phyloP scores from a whole-genome alignment of 768 basidiomycete species.

The Sporobolomyces pararoseus region DNA sequence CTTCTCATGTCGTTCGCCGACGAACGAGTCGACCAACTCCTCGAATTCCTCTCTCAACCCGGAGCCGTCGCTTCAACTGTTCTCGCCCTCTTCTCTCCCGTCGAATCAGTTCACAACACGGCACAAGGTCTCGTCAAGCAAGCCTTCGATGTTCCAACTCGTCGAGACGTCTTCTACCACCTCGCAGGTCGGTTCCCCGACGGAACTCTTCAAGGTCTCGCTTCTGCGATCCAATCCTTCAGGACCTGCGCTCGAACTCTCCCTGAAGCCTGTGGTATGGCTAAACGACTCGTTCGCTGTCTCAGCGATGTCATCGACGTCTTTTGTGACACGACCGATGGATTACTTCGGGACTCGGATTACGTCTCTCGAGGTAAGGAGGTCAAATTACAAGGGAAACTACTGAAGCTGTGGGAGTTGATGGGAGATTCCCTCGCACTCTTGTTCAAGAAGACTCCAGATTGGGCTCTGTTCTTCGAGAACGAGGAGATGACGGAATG shows the following conservation, averaged over 20 bases:
- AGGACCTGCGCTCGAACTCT: conserved; percentile 59
- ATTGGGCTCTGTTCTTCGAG: conserved; percentile 77
- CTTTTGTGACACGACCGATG: conserved; percentile 68
- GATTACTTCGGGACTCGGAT: conserved; percentile 55
- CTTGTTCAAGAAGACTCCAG: conserved; percentile 77
- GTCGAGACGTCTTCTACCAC: conserved; percentile 78
- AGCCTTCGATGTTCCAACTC: conserved; percentile 82
- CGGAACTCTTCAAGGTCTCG: conserved; percentile 66
- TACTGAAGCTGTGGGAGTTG: conserved; percentile 69
- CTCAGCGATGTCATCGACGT: conserved; percentile 88
- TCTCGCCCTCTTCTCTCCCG: conserved; percentile 74
- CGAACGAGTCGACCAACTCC: conserved; percentile 59
- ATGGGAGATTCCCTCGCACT: conserved; percentile 75
- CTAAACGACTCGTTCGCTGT: conserved; percentile 84
- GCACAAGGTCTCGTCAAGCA: conserved; percentile 76
- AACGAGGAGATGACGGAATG: conserved; percentile 82
- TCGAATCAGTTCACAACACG: conserved; percentile 66
- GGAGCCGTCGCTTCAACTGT: conserved; percentile 62
- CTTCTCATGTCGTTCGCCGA: conserved; percentile 70
- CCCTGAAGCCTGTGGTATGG: conserved; percentile 82
- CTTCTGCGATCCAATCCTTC: conserved; percentile 66
- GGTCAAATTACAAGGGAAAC: conserved; percentile 48
- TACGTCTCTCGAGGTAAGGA: conserved; percentile 45
- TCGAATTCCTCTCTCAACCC: conserved; percentile 59
- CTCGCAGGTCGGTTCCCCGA: conserved; percentile 66